Evolutionary conservation across 1,284 basidiomycete genomes (phyloP), one percentile per base, ranked within the genome.

Genomic region (Ustilago esculenta): DNA sequence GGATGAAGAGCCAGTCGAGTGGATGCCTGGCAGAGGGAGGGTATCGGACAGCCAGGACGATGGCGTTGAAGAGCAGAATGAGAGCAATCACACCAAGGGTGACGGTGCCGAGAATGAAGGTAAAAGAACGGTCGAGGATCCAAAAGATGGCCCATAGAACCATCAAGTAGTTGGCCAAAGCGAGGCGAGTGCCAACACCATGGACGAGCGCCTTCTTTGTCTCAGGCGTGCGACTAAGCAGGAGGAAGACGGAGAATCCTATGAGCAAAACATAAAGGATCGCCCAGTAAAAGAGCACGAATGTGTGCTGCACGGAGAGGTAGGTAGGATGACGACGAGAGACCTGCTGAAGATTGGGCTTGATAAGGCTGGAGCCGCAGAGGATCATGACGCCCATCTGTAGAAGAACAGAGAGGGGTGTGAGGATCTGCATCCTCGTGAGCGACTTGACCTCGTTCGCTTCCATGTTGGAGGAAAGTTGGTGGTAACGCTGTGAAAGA

Each of bases 101-200:
- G 11, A 47, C 67, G 20, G 65, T 65, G n/a, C 73, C 79, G 14
- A 72, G 47, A 29, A 73, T 54, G 24, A 73, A 73, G 6, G 76
- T 60, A 15, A 44, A 33, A 5, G 50, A 66, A 6, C 70, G 77
- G 50, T 80, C 71, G 25, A 81, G 29, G 72, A 92, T 90, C 87
- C 90, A 94, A 66, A 89, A 85, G 35, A 94, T 86, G 0, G 90
- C 90, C 91, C 92, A 94, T 3, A 87, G 82, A 0, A 90, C 91
- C 87, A 92, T 89, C 7, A 90, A 74, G 86, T 90, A 90, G 77
- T 95, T 94, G 4, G 90, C 87, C 23, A 91, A 79, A 0, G 93
- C 90, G 37, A 94, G 86, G 1, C 89, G 86, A 4, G 90, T 79
- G 0, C 92, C 92, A 10, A 92, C 90, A 6, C 88, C 91, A 72